Base-by-base conservation (phyloP, 2,329 filamentous ascomycete species). In the Sarocladium brachiariae region DNA sequence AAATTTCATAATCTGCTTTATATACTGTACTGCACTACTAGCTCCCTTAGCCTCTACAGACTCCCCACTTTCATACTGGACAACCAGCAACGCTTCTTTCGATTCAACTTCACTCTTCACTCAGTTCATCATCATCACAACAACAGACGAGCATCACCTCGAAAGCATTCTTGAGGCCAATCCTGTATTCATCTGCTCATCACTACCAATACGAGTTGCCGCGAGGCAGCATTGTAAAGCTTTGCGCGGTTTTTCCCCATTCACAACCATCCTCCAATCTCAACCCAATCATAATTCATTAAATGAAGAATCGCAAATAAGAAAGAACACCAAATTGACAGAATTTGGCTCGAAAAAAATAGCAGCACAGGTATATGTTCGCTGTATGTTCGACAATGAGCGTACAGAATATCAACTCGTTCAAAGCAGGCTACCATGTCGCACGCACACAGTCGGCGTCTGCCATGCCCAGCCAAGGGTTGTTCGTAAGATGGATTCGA, bases 211-310 rank as follows among this genome's bases (percentile, higher is more conserved):
- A 66, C 64, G 69, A 69, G 62, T 62, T 70, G 68, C 71, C 72
- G 72, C 57, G 72, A 73, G 72, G 71, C 70, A 74, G 63, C 68
- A 65, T 68, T 72, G 67, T 72, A 62, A 61, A 62, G 41, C 50
- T 49, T 55, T 49, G 47, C 50, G 35, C 4, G 21, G 6, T 11
- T 24, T 16, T 27, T 49, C 39, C 51, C 57, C 56, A 51, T 50
- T 49, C 53, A 54, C 56, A 58, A 53, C 57, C 46, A 50, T 56
- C 51, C 50, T 55, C 50, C 41, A 46, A 27, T 52, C 18, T 18
- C 45, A 33, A 39, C 7, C 3, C 43, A n/a, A 31, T 51, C 50
- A 51, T 51, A 31, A 51, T 16, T 51, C 50, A 31, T 51, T 33
- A 51, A 27, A 25, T 21, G 46, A 51, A 50, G 30, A 53, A 53